Evolutionary conservation across 2,329 filamentous ascomycete species (phyloP).

Genomic region (Colletotrichum sp.): DNA sequence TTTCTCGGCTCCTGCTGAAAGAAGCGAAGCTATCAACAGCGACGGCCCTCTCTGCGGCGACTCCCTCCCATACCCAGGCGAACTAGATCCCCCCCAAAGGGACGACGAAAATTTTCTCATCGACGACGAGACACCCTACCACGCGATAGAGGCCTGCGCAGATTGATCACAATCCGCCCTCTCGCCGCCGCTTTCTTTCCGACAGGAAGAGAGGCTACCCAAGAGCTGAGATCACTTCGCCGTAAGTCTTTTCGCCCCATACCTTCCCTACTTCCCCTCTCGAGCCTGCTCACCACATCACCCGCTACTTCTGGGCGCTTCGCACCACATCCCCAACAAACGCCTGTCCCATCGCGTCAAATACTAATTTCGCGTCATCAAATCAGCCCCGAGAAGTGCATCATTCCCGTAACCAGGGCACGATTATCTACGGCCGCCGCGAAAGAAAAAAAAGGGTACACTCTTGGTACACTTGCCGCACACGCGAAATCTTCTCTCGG

Average conservation of each 20-base stretch:
- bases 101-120: conserved; percentile 20
- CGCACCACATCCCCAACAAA: not conserved
- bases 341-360: not conserved
- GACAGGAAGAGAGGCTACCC: conserved; percentile 9
- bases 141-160: not conserved
- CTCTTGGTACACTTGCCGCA: conserved; percentile 1
- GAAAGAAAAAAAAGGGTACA: not conserved
- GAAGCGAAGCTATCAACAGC: conserved; percentile 22
- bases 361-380: not conserved
- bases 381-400: conserved; percentile 24
- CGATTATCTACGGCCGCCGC: conserved; percentile 18
- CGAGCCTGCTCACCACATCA: conserved; percentile 3
- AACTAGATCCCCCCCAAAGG: conserved; percentile 18
- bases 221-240: conserved; percentile 26
- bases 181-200: conserved; percentile 6
- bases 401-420: conserved; percentile 21
- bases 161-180: not conserved
- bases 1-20: conserved; percentile 6
- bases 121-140: conserved; percentile 15
- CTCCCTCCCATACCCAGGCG: conserved; percentile 14
- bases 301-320: not conserved
- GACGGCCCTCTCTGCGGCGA: conserved; percentile 19
- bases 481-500: conserved; percentile 23
- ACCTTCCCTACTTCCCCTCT: not conserved
- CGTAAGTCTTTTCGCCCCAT: conserved; percentile 4